phyloP scores from a whole-genome alignment of 305 asterid genomes.

The Solanum hybrid region DNA sequence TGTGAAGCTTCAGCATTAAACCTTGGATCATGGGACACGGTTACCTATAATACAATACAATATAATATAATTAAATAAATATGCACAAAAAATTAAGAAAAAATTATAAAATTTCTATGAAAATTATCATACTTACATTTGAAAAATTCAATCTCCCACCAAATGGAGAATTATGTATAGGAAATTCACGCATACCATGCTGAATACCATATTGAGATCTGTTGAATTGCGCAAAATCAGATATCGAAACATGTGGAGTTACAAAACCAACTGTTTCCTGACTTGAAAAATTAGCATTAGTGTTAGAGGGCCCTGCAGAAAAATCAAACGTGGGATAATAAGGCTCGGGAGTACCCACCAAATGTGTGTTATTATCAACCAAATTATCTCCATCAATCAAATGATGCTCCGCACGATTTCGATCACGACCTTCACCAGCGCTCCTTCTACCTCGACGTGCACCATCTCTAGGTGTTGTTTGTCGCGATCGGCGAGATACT shows the following conservation, averaged over 20 bases:
- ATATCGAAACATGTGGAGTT: not conserved
- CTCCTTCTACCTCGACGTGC: not conserved
- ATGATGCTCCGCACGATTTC: not conserved
- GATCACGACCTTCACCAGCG: not conserved
- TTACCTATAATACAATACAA: not conserved
- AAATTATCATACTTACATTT: too few species aligned
- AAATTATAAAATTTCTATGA: too few species aligned
- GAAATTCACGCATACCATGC: not conserved
- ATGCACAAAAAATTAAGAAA: not conserved
- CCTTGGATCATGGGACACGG: not conserved
- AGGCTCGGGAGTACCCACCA: not conserved
- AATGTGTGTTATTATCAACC: not conserved
- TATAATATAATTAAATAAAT: too few species aligned
- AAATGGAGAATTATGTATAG: not conserved
- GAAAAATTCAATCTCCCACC: not conserved
- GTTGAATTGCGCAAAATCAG: too few species aligned
- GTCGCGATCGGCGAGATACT: not conserved
- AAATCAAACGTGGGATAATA: not conserved
- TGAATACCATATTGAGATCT: not conserved
- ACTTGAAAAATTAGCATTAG: not conserved
- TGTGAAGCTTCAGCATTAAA: not conserved
- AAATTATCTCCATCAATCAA: not conserved
- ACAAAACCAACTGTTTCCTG: not conserved
- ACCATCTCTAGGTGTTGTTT: not conserved
- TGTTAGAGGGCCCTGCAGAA: not conserved